Evolutionary conservation across 2,329 filamentous ascomycete genomes (phyloP).

Genomic region (Venturia carpophila): DNA sequence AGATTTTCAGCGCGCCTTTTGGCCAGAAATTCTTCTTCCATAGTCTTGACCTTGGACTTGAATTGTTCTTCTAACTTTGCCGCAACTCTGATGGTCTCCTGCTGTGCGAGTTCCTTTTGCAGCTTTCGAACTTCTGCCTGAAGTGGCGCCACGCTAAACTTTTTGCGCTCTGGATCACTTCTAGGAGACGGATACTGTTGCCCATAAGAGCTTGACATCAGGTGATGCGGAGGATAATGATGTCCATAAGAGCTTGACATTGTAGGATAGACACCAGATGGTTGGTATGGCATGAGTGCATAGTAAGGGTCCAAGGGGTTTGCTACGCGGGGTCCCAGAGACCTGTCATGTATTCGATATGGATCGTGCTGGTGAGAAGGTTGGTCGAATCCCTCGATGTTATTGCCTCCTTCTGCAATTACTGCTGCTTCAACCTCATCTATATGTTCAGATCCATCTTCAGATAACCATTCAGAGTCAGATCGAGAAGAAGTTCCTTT

Average conservation of each 20-base stretch:
- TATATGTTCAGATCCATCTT: not conserved
- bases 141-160: not conserved
- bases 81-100: not conserved
- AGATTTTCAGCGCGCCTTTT: not conserved
- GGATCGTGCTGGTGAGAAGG: not conserved
- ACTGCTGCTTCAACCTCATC: not conserved
- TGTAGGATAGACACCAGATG: conserved; percentile 9
- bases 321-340: not conserved
- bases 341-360: not conserved
- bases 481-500: not conserved
- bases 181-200: not conserved
- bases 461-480: not conserved
- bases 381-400: no score
- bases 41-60: not conserved
- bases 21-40: not conserved
- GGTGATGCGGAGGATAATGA: not conserved
- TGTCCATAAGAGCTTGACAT: not conserved
- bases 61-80: not conserved
- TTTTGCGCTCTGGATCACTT: not conserved
- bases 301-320: not conserved
- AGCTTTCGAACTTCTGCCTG: not conserved
- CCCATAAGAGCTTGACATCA: not conserved
- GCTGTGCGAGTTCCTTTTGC: not conserved
- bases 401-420: no score
- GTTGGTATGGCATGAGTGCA: conserved; percentile 9